Percentiles rank a stretch among this genome's conserved stretches.
These are phyloP conservation scores for Gracilaria gracilis DNA, from an alignment of 23 red algal species.

Conservation along the genomic window DNA sequence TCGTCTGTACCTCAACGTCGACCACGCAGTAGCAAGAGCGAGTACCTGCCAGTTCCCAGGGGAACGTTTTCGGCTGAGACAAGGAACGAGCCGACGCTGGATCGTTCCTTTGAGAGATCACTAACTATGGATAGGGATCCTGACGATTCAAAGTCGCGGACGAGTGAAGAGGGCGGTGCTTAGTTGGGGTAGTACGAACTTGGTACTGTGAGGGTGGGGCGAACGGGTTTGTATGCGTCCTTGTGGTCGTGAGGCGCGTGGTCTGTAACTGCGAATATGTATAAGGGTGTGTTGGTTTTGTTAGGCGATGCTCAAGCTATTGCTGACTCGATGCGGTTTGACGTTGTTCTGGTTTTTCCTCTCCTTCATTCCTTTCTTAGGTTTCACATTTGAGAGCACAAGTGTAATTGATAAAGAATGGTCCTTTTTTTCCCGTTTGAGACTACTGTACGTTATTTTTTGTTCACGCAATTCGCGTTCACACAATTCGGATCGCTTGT, in stretches of 20 bases:
- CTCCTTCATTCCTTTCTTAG: conserved; percentile 8
- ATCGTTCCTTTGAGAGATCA: conserved; percentile 25
- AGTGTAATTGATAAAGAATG: conserved; percentile 31
- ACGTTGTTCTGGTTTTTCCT: conserved; percentile 23
- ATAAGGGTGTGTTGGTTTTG: conserved; percentile 19
- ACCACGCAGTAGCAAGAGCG: neutral
- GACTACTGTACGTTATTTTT: conserved; percentile 48
- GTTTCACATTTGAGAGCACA: conserved; percentile 24
- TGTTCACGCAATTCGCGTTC: no score
- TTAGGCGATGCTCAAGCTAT: conserved; percentile 18
- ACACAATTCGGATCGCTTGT: no score
- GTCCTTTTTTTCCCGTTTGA: neutral
- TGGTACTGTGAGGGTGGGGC: no score
- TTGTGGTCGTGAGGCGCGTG: neutral
- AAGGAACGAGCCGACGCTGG: neutral
- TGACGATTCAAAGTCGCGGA: conserved; percentile 28
- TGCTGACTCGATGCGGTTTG: neutral
- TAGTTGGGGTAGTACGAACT: neutral
- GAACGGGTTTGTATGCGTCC: neutral
- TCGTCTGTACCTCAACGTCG: neutral
- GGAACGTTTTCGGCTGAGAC: neutral
- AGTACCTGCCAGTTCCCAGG: neutral
- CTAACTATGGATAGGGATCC: conserved; percentile 41
- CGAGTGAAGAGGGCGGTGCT: conserved; percentile 10
- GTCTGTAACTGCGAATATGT: conserved; percentile 5